Evolutionary conservation across 2,329 filamentous ascomycete genomes (phyloP).

Genomic region (Colletotrichum sp.): DNA sequence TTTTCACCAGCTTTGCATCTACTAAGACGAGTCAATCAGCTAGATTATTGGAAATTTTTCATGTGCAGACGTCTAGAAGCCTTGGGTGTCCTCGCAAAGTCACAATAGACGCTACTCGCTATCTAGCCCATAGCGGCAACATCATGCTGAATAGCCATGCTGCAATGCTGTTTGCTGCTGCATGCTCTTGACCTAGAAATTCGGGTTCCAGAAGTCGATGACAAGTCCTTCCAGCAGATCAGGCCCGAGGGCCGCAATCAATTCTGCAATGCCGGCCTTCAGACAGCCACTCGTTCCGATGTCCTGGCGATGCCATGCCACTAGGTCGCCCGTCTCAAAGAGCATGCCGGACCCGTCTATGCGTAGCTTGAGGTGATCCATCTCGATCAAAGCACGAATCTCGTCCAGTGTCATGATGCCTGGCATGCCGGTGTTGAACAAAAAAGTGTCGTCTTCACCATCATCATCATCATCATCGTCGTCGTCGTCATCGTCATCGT

Average conservation of each 20-base stretch:
- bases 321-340: slow-evolving; percentile 56
- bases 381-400: slow-evolving; percentile 58
- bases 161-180: background rate
- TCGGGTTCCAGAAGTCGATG: slow-evolving; percentile 54
- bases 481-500: slow-evolving; percentile 22
- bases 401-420: slow-evolving; percentile 64
- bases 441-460: slow-evolving; percentile 29
- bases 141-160: background rate
- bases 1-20: background rate
- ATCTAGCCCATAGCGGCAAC: background rate
- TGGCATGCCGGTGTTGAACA: slow-evolving; percentile 70
- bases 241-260: slow-evolving; percentile 69
- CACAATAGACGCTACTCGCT: background rate
- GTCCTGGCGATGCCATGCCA: slow-evolving; percentile 61
- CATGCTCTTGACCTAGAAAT: background rate
- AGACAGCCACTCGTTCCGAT: slow-evolving; percentile 51
- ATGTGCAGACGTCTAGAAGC: background rate
- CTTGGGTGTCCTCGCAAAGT: background rate
- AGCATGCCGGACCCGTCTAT: slow-evolving; percentile 42
- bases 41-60: background rate
- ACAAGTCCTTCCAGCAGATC: slow-evolving; percentile 62
- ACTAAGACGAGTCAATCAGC: background rate
- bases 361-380: slow-evolving; percentile 64
- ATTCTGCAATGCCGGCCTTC: slow-evolving; percentile 69
- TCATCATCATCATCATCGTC: background rate